Conservation (phyloP, 306 rosid genomes). For the Luffa acutangula region DNA sequence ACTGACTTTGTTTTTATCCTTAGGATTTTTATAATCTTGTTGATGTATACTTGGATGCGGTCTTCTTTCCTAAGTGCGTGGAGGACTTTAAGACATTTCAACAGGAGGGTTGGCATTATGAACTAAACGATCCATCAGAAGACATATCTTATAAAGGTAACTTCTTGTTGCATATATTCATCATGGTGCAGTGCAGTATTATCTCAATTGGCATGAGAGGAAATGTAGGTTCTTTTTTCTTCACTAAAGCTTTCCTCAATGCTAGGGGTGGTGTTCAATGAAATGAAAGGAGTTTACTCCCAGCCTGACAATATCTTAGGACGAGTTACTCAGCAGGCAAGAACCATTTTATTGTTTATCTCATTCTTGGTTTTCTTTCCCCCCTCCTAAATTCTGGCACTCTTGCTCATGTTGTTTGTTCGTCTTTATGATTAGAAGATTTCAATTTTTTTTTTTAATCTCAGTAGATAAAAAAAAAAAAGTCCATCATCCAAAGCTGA, state of each 20-base stretch:
- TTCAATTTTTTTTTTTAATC: neutral
- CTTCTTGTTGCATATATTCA: neutral
- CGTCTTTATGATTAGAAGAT: neutral
- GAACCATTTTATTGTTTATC: conserved; percentile 12
- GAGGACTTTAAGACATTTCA: conserved; percentile 82
- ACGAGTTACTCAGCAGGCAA: conserved; percentile 83
- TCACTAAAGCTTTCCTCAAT: conserved; percentile 12
- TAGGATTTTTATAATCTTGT: conserved; percentile 90
- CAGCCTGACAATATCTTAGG: conserved; percentile 91
- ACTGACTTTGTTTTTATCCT: neutral
- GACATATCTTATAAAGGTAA: conserved; percentile 84
- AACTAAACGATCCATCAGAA: conserved; percentile 84
- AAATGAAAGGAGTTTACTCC: conserved; percentile 99
- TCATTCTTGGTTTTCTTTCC: neutral
- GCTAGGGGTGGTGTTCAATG: conserved; percentile 94
- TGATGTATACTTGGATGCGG: conserved; percentile 95
- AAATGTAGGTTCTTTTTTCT: neutral
- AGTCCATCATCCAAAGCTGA: too few species aligned
- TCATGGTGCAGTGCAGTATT: neutral
- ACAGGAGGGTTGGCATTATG: conserved; percentile 99
- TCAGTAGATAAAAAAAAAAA: neutral
- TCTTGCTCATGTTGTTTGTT: neutral
- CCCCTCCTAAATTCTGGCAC: neutral
- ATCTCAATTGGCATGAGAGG: neutral
- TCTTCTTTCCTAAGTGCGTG: conserved; percentile 87